Base-by-base conservation (phyloP, 257 asterid species). In the Solanum lignicaule region DNA sequence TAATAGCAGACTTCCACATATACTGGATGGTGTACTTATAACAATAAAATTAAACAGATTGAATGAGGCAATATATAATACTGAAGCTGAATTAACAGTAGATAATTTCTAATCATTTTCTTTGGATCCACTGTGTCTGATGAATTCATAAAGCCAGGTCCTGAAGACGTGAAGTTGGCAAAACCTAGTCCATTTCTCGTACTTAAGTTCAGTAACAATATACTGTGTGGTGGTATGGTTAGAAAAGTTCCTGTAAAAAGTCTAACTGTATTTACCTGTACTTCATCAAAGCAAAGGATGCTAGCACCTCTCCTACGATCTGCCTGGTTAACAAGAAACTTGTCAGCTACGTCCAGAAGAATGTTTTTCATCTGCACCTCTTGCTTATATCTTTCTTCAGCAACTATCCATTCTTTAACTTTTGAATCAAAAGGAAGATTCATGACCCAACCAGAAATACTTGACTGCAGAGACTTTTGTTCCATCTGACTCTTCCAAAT, bases 261-360 rank as follows among this genome's bases (percentile, higher is more conserved):
- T 43, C 68, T 46, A 81, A 46, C 5, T 18, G 72, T 9, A 74
- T 81, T 62, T 41, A 96, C 99, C 99, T 97, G 99, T 83, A 97
- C 92, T 90, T 97, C 99, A 86, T 97, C 99, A 43, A 95, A 97
- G 94, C 99, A 97, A 87, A 97, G 93, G 89, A 97, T 90, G 89
- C 98, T 93, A 43, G 99, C 95, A 88, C 99, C 99, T 90, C 89
- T 91, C 83, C 86, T 88, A 87, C 69, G 88, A 84, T 94, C 95
- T 72, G 91, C 95, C 72, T 92, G 91, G 84, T 94, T 94, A 78
- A 62, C 92, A 83, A 96, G 98, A 92, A 96, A 96, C 89, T 96
- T 94, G 86, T 96, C 99, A 20, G 99, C 98, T 39, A 96, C 99
- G 83, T 94, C 97, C 65, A 98, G 98, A 90, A 96, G 98, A 91